Percentiles rank a stretch among this genome's conserved stretches.
These are phyloP conservation scores for Pseudozyma tsukubaensis DNA, from an alignment of 1,284 basidiomycete species.

Conservation along the genomic window DNA sequence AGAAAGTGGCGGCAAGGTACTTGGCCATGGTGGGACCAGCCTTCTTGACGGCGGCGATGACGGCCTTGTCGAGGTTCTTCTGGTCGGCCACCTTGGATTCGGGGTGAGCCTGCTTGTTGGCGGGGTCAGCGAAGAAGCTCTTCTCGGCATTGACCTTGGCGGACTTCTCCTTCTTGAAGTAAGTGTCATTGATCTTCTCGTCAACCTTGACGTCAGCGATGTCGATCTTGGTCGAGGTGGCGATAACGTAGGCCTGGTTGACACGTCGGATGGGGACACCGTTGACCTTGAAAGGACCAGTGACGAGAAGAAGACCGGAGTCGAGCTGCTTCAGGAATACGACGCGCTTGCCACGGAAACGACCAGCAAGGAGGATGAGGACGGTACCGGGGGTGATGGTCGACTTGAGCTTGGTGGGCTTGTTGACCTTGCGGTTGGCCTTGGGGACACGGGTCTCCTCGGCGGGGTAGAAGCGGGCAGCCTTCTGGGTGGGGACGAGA, in stretches of 20 bases:
- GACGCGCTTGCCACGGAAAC: conserved; percentile 97
- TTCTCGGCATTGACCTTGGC: conserved; percentile 92
- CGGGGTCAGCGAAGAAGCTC: conserved; percentile 94
- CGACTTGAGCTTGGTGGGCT: conserved; percentile 78
- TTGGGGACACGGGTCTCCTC: conserved; percentile 91
- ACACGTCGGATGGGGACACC: conserved; percentile 98
- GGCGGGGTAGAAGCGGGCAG: conserved; percentile 94
- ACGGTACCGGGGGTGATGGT: conserved; percentile 94
- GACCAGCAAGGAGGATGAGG: conserved; percentile 95
- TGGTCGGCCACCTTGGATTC: conserved; percentile 91
- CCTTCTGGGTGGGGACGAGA: conserved; percentile 84
- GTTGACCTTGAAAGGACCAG: conserved; percentile 98
- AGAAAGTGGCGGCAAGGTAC: conserved; percentile 93
- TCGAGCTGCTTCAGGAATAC: conserved; percentile 97
- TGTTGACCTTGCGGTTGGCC: conserved; percentile 87
- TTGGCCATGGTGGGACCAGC: conserved; percentile 85
- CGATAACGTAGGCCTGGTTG: conserved; percentile 99
- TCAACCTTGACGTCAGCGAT: conserved; percentile 77
- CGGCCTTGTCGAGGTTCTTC: conserved; percentile 85
- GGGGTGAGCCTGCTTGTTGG: conserved; percentile 89
- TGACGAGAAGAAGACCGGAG: conserved; percentile 92
- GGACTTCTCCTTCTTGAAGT: conserved; percentile 75
- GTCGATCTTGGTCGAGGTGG: conserved; percentile 95
- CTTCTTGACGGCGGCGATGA: conserved; percentile 90
- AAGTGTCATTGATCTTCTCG: conserved; percentile 91